Evolutionary conservation across 202 grass and related monocot genomes (phyloP).

Genomic region (Panicum virgatum): DNA sequence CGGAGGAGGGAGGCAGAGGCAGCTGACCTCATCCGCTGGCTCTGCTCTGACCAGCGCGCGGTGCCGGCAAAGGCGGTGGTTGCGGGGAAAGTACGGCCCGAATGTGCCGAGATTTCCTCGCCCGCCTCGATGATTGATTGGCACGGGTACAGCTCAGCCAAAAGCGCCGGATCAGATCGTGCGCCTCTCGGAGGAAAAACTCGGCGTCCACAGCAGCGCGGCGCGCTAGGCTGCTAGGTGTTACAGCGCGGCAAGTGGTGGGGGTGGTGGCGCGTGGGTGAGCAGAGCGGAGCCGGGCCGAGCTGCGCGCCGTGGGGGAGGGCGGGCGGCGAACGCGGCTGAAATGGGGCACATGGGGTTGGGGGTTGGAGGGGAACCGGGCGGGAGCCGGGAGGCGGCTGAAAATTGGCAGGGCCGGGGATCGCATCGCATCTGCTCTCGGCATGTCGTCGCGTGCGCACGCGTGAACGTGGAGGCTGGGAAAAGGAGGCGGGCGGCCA

Average conservation of each 20-base stretch:
- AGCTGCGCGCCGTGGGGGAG: background rate
- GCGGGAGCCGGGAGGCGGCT: conserved; percentile 2
- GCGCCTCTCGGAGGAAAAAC: background rate
- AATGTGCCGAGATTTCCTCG: conserved; percentile 48
- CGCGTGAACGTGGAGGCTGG: conserved; percentile 9
- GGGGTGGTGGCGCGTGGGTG: background rate
- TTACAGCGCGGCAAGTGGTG: conserved; percentile 27
- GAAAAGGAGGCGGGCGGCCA: background rate
- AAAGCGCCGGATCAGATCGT: conserved; percentile 46
- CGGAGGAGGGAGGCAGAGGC: conserved; percentile 16
- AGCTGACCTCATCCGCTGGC: conserved; percentile 29
- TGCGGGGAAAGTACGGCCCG: conserved; percentile 20
- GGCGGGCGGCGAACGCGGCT: background rate
- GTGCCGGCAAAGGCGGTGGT: conserved; percentile 26
- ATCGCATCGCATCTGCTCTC: background rate
- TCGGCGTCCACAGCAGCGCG: background rate
- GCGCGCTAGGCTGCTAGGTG: background rate
- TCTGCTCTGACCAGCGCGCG: conserved; percentile 18
- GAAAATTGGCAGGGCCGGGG: background rate
- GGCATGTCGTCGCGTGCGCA: conserved; percentile 12
- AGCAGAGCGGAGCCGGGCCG: background rate
- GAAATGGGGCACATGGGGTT: conserved; percentile 8
- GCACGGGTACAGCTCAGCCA: conserved; percentile 34
- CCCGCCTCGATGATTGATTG: conserved; percentile 40
- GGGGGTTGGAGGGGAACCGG: background rate